A percentile compares a stretch with the other conserved stretches of the same genome.
Conservation (phyloP, 2,329 filamentous ascomycete genomes). For the Cladorrhinum sp. region DNA sequence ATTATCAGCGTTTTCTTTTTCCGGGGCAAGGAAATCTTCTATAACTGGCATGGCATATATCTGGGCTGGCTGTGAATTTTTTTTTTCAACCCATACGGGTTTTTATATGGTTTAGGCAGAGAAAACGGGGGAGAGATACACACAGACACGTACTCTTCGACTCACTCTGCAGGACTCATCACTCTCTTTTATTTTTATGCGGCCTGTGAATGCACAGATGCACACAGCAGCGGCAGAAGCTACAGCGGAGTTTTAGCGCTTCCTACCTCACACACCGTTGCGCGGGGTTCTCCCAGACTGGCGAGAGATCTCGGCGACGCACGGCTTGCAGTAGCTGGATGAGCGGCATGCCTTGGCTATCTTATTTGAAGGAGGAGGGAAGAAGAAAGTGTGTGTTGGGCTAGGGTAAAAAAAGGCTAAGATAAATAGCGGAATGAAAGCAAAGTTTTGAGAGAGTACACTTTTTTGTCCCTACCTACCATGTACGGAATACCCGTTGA, state of each 20-base stretch:
- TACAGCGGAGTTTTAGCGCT: background rate
- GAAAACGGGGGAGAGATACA: background rate
- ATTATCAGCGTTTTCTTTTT: background rate
- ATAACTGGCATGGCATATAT: background rate
- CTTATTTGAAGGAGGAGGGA: background rate
- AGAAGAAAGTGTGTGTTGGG: background rate
- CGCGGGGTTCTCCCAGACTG: background rate
- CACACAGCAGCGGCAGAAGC: background rate
- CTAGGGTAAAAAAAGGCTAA: background rate
- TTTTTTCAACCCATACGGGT: background rate
- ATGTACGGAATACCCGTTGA: too few relatives aligned
- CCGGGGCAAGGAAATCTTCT: background rate
- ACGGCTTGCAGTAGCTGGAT: background rate
- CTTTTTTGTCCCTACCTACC: too few relatives aligned
- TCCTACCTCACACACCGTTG: background rate
- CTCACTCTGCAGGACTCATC: background rate
- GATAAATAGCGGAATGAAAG: background rate
- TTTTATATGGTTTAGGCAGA: background rate
- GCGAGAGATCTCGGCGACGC: background rate
- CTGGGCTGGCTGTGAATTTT: background rate
- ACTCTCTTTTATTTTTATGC: background rate
- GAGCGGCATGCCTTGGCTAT: background rate
- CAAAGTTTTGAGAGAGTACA: background rate
- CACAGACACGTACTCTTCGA: too few relatives aligned
- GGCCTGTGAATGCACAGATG: background rate